Evolutionary conservation across 2,329 filamentous ascomycete species (phyloP), one percentile per base, ranked within the genome.

Genomic region (Trichoderma afroharzianum): DNA sequence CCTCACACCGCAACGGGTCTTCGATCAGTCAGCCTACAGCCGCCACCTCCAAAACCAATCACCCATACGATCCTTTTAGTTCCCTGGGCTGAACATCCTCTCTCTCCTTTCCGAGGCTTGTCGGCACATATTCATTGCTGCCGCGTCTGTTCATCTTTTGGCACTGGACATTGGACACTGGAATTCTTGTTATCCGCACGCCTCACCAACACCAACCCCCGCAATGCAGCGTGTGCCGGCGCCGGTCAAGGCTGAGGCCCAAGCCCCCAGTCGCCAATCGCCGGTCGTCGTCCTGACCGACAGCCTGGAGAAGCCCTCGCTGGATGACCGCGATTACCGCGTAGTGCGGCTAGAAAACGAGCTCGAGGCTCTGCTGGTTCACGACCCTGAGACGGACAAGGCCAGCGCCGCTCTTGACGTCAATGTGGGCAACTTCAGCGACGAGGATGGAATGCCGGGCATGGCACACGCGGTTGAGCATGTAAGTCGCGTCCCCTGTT

Each of bases 381-480:
- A 98, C 80, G 96, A 99, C 83, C 89, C 93, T 1, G 92, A 97
- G 74, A 97, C 96, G 8, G 96, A 99, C 85, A 98, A 98, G 87
- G 95, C 96, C 74, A 97, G 94, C 78, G 96, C 95, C 11, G 93
- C 95, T 64, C 90, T 98, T 79, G 96, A 98, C 80, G 95, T 98
- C 79, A 95, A 97, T 81, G 95, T 98, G 43, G 96, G 96, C 73
- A 97, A 93, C 82, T 98, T 98, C 84, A 97, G 93, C 79, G 96
- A 99, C 79, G 90, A 93, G 75, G 89, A 92, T 75, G 93, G 94
- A 76, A 94, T 98, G 89, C 95, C 94, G 15, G 94, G 96, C 72
- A 95, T 97, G 89, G 95, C 95, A 67, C 96, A 98, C 84, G 95
- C 94, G 7, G 94, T 98, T 69, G 95, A 98, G 85, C 95, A 98